phyloP scores from a whole-genome alignment of 768 basidiomycete species.

The Boletus tylopilopsis region DNA sequence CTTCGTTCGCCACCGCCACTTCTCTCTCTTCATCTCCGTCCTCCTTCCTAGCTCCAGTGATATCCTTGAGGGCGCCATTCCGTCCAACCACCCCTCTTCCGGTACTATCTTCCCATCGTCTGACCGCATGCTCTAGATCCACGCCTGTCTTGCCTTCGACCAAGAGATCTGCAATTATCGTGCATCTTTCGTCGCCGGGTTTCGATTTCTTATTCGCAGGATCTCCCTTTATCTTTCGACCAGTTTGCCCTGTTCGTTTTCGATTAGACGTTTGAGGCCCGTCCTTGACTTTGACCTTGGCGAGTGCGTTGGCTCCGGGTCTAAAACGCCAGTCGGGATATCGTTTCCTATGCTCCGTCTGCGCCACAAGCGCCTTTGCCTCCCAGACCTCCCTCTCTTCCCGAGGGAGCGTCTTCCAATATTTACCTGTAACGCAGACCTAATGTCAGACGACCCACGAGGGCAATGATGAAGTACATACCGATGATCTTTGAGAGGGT shows the following conservation, averaged over 20 bases:
- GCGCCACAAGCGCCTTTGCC: conserved; percentile 64
- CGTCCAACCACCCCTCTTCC: conserved; percentile 1
- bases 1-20: conserved; percentile 15
- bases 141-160: conserved; percentile 64
- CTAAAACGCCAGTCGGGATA: conserved; percentile 85
- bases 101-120: conserved; percentile 39
- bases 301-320: conserved; percentile 51
- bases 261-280: conserved; percentile 32
- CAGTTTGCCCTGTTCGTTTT: conserved; percentile 28
- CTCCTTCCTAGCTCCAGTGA: conserved; percentile 2
- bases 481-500: conserved; percentile 81
- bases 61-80: conserved; percentile 5
- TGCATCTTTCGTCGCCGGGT: conserved; percentile 50
- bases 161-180: conserved; percentile 63
- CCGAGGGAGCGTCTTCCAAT: conserved; percentile 68
- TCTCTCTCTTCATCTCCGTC: conserved; percentile 26
- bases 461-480: conserved; percentile 18
- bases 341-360: conserved; percentile 65
- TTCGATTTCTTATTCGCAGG: conserved; percentile 28
- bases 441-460: neutral
- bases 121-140: conserved; percentile 58
- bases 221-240: conserved; percentile 29
- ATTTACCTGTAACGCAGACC: conserved; percentile 46
- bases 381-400: conserved; percentile 75
- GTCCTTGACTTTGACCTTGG: conserved; percentile 38